A percentile compares a stretch with the other conserved stretches of the same genome.
phyloP scores from a whole-genome alignment of 495 filamentous ascomycete genomes.

The Hyphodiscus hymeniophilus region DNA sequence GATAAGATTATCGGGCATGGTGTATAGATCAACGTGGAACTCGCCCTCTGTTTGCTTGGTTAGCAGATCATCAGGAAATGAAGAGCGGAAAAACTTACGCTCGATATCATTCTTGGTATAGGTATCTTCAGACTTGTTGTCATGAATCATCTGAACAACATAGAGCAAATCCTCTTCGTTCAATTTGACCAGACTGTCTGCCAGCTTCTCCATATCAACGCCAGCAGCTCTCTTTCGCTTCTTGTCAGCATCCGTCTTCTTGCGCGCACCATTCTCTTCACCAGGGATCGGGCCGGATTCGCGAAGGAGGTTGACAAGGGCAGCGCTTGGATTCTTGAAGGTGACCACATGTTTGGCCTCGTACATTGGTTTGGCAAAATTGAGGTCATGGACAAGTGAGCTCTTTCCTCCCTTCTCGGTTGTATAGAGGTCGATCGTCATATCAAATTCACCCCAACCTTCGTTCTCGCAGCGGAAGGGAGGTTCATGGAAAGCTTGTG shows the following conservation, averaged over 20 bases:
- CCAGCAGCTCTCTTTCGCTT: conserved; percentile 75
- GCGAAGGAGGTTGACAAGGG: conserved; percentile 61
- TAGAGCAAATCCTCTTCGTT: conserved; percentile 84
- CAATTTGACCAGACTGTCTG: conserved; percentile 80
- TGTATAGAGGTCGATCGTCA: conserved; percentile 73
- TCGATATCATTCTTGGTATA: conserved; percentile 97
- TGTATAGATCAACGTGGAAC: conserved; percentile 97
- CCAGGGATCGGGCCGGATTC: conserved; percentile 79
- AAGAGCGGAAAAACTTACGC: conserved; percentile 43
- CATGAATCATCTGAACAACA: conserved; percentile 96
- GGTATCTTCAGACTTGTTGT: conserved; percentile 84
- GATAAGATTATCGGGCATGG: conserved; percentile 69
- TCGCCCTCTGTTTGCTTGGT: conserved; percentile 62
- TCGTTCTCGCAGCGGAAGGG: conserved; percentile 88
- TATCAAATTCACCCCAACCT: conserved; percentile 99
- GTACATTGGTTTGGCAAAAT: conserved; percentile 76
- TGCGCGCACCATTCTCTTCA: conserved; percentile 55
- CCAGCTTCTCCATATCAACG: conserved; percentile 95
- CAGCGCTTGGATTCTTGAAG: conserved; percentile 88
- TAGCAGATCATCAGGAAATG: neutral
- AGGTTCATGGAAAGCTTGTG: conserved; percentile 73
- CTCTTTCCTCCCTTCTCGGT: conserved; percentile 81
- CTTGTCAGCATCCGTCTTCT: conserved; percentile 54
- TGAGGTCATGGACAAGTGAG: conserved; percentile 76
- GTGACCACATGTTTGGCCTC: conserved; percentile 72